Evolutionary conservation across 257 asterid genomes (phyloP).

Genomic region (Vinca minor): DNA sequence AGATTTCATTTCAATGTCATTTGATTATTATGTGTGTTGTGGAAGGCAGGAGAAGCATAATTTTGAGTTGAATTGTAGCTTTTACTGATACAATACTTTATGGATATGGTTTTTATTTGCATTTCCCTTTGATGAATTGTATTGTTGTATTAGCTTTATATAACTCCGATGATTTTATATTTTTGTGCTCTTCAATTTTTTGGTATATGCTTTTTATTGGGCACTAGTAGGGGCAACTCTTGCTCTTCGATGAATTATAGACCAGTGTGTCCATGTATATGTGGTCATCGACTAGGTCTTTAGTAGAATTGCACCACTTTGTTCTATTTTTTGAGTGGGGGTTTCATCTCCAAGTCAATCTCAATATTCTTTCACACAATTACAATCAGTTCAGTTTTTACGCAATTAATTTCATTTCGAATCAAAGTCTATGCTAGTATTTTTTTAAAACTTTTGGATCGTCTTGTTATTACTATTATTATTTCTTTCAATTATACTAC

Average conservation of each 20-base stretch:
- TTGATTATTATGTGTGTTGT: neutral
- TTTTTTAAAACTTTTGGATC: too few species aligned
- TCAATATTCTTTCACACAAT: too few species aligned
- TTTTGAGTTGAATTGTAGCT: neutral
- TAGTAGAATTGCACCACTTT: too few species aligned
- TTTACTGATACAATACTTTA: neutral
- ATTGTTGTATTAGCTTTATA: neutral
- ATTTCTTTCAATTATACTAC: too few species aligned
- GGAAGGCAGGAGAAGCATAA: neutral
- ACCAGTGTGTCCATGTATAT: too few species aligned
- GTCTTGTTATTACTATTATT: too few species aligned
- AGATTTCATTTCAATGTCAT: slow-evolving; percentile 4
- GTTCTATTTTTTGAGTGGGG: too few species aligned
- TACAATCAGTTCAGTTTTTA: too few species aligned
- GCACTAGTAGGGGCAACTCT: neutral
- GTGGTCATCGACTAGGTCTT: too few species aligned
- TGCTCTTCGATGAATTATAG: neutral
- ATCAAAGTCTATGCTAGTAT: too few species aligned
- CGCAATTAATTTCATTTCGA: too few species aligned
- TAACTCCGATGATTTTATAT: neutral
- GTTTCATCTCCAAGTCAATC: too few species aligned
- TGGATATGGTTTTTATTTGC: neutral
- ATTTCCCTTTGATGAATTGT: neutral
- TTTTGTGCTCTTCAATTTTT: neutral
- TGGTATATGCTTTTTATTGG: neutral